These are phyloP conservation scores for Ceratobasidium sp. DNA, from an alignment of 1,284 basidiomycete species.

Conservation along the genomic window DNA sequence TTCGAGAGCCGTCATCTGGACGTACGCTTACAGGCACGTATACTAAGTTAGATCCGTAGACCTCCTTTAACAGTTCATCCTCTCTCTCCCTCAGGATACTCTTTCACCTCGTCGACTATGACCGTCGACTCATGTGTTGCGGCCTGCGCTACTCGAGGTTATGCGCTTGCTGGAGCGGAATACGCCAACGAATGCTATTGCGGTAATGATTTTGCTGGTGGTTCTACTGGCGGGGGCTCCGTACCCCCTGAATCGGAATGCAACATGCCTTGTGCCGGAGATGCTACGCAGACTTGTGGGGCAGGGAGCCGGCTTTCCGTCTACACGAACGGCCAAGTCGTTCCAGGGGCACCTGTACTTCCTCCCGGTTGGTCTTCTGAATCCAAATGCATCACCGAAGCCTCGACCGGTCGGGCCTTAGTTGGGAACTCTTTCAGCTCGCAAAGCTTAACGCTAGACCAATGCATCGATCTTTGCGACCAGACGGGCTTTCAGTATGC, in stretches of 20 bases:
- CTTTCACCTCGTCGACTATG: slow-evolving; percentile 38
- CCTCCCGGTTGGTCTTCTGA: slow-evolving; percentile 19
- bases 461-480: slow-evolving; percentile 46
- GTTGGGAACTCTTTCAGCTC: slow-evolving; percentile 33
- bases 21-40: slow-evolving; percentile 26
- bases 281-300: slow-evolving; percentile 45
- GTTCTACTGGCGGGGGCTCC: slow-evolving; percentile 14
- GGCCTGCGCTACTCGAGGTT: slow-evolving; percentile 43
- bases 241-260: slow-evolving; percentile 42
- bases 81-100: slow-evolving; percentile 6
- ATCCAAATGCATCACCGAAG: slow-evolving; percentile 34
- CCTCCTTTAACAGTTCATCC: background rate
- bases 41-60: too few relatives aligned
- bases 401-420: slow-evolving; percentile 26
- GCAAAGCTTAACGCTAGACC: slow-evolving; percentile 27
- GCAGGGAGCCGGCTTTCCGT: slow-evolving; percentile 32
- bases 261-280: slow-evolving; percentile 46
- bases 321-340: slow-evolving; percentile 13
- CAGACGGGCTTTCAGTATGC: slow-evolving; percentile 59
- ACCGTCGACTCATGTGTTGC: slow-evolving; percentile 41
- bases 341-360: slow-evolving; percentile 7
- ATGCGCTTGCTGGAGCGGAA: slow-evolving; percentile 46
- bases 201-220: slow-evolving; percentile 44
- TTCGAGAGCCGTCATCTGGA: slow-evolving; percentile 41
- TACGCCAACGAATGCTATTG: slow-evolving; percentile 53